A percentile compares a stretch with the other conserved stretches of the same genome.
Conservation (phyloP, 257 asterid genomes). For the Forsythia suspensa region DNA sequence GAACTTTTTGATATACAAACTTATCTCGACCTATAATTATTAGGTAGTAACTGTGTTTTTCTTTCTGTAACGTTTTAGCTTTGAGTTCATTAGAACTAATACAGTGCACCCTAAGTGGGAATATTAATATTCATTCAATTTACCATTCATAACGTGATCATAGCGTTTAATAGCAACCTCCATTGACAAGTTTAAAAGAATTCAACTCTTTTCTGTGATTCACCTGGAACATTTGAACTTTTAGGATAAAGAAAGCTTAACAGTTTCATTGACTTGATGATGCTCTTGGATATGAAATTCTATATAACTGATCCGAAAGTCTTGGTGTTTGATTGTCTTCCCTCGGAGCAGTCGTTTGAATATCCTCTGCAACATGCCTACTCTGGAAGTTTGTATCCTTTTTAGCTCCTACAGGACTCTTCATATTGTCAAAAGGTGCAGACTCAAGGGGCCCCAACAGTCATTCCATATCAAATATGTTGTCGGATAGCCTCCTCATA, state of each 20-base stretch:
- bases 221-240: slow-evolving; percentile 33
- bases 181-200: slow-evolving; percentile 44
- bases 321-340: slow-evolving; percentile 40
- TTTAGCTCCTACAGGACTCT: slow-evolving; percentile 27
- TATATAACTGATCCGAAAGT: slow-evolving; percentile 52
- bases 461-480: slow-evolving; percentile 59
- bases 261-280: slow-evolving; percentile 38
- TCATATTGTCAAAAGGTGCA: slow-evolving; percentile 31
- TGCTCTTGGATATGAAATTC: slow-evolving; percentile 38
- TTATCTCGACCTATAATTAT: too few relatives aligned
- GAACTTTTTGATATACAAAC: too few relatives aligned
- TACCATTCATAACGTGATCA: not conserved
- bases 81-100: too few relatives aligned
- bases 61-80: too few relatives aligned
- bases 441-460: slow-evolving; percentile 53
- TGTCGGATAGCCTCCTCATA: slow-evolving; percentile 52
- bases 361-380: slow-evolving; percentile 46
- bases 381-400: too few relatives aligned
- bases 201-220: slow-evolving; percentile 24
- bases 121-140: not conserved
- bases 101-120: too few relatives aligned
- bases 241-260: slow-evolving; percentile 27
- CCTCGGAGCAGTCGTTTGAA: slow-evolving; percentile 59
- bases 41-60: too few relatives aligned
- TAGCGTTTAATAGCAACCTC: slow-evolving; percentile 35